phyloP scores from a whole-genome alignment of 2,329 filamentous ascomycete species.

The Hirsutella minnesotensis region DNA sequence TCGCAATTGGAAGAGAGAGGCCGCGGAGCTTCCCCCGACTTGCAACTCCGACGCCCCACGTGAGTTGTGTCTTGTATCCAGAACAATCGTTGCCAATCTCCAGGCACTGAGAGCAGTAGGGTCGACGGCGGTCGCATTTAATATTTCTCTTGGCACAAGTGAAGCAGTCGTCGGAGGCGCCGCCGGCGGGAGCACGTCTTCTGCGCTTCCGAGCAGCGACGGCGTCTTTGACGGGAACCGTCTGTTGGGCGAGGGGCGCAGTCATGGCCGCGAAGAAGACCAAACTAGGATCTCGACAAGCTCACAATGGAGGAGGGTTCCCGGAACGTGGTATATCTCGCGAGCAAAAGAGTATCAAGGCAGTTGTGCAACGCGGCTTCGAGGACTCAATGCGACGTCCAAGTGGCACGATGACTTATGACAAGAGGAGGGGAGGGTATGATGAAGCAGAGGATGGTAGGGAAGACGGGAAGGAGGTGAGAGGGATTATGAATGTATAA shows the following conservation, averaged over 20 bases:
- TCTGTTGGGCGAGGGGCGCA: constrained; percentile 32
- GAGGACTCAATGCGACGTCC: background rate
- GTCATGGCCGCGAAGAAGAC: constrained; percentile 28
- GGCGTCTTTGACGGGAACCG: constrained; percentile 34
- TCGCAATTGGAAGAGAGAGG: constrained; percentile 61
- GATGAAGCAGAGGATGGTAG: background rate
- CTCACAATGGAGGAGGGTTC: background rate
- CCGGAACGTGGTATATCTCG: background rate
- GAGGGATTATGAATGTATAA: background rate
- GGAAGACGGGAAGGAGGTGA: background rate
- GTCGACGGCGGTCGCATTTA: constrained; percentile 82
- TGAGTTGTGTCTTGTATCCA: constrained; percentile 92
- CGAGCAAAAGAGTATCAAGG: background rate
- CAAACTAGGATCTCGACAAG: background rate
- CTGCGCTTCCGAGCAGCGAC: constrained; percentile 56
- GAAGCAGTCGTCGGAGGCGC: constrained; percentile 91
- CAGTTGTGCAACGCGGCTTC: background rate
- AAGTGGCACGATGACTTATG: background rate
- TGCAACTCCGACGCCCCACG: constrained; percentile 91
- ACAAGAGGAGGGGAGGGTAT: background rate
- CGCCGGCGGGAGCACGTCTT: constrained; percentile 77
- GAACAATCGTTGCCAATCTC: constrained; percentile 87
- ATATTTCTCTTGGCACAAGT: constrained; percentile 73
- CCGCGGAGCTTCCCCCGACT: constrained; percentile 91
- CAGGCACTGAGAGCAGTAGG: constrained; percentile 91